Percentiles rank a stretch among this genome's conserved stretches.
Evolutionary conservation across 345 rosid species (phyloP).

Genomic region (Mangifera indica): DNA sequence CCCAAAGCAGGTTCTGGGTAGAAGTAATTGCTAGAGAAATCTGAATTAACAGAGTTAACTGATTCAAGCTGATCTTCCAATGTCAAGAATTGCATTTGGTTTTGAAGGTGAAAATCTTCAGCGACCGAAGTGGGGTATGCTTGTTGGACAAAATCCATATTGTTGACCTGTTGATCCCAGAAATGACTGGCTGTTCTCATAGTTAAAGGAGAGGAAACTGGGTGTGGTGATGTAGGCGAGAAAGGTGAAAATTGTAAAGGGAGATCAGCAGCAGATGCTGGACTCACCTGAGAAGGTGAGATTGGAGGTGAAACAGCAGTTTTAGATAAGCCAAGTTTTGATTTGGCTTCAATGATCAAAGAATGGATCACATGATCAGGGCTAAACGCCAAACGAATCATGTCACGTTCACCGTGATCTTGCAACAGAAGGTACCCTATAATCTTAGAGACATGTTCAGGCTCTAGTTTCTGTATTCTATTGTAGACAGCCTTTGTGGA

Average conservation of each 20-base stretch:
- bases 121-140: constrained; percentile 33
- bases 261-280: constrained; percentile 31
- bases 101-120: constrained; percentile 40
- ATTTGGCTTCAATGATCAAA: constrained; percentile 63
- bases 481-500: constrained; percentile 74
- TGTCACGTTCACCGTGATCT: constrained; percentile 69
- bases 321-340: constrained; percentile 49
- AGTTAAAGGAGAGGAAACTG: constrained; percentile 40
- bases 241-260: constrained; percentile 41
- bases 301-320: constrained; percentile 32
- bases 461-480: constrained; percentile 82
- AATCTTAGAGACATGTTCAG: constrained; percentile 78
- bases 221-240: constrained; percentile 27
- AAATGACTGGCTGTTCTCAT: constrained; percentile 40
- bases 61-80: constrained; percentile 51
- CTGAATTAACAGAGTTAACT: constrained; percentile 36
- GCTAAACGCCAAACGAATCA: constrained; percentile 84
- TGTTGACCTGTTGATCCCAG: constrained; percentile 42
- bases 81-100: constrained; percentile 50
- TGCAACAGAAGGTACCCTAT: constrained; percentile 81
- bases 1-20: constrained; percentile 45
- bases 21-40: constrained; percentile 45
- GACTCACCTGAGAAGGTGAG: constrained; percentile 38
- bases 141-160: constrained; percentile 37
- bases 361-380: constrained; percentile 62